These are phyloP conservation scores for Neckera pumila DNA, from an alignment of 225 moss, liverwort and hornwort species.

Conservation along the genomic window DNA sequence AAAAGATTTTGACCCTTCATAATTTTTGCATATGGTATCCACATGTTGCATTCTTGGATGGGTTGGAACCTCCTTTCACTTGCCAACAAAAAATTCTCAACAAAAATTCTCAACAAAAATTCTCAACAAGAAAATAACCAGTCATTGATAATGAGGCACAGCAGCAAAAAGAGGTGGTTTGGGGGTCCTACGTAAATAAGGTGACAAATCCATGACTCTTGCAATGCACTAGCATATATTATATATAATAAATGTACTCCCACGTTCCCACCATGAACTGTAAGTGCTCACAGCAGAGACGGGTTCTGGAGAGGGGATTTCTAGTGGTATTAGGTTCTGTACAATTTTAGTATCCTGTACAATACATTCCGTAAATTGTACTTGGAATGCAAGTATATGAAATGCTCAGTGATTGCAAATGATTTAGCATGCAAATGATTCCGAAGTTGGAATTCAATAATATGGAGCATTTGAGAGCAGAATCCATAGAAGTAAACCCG, in stretches of 20 bases:
- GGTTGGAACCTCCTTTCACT: fast-evolving
- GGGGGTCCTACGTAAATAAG: not conserved
- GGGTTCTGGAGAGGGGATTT: too few species aligned
- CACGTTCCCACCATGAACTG: too few species aligned
- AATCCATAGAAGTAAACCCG: not conserved
- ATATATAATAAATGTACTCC: too few species aligned
- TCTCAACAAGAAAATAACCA: too few species aligned
- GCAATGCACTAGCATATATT: too few species aligned
- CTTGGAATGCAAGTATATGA: not conserved
- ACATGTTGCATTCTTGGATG: fast-evolving
- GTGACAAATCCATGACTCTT: not conserved
- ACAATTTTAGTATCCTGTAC: not conserved
- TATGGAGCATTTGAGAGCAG: not conserved
- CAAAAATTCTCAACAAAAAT: too few species aligned
- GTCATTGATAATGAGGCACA: too few species aligned
- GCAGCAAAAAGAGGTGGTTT: fast-evolving
- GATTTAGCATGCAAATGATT: not conserved
- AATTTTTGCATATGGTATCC: fast-evolving
- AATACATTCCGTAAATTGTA: not conserved
- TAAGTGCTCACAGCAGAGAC: too few species aligned
- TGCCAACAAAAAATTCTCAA: too few species aligned
- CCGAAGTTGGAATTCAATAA: not conserved
- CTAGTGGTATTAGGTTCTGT: not conserved
- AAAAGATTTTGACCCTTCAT: not conserved
- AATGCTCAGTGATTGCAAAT: too few species aligned